Conservation (phyloP, 768 basidiomycete species). For the Ramaria rubella region DNA sequence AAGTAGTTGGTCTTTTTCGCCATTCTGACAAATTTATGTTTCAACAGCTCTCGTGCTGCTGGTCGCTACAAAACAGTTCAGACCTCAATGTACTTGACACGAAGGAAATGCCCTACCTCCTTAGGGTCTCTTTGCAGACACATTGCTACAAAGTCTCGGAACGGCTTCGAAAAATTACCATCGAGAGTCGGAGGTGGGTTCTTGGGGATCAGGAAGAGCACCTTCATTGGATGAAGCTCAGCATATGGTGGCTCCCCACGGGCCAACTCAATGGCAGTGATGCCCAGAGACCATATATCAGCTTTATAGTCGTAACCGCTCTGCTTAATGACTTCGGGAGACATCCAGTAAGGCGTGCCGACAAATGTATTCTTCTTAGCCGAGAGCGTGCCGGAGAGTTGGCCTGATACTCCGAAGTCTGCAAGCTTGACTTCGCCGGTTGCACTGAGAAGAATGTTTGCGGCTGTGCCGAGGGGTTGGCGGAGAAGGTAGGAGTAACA, state of each 20-base stretch:
- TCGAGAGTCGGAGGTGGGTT: slow-evolving; percentile 91
- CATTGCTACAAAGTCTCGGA: slow-evolving; percentile 88
- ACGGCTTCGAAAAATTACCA: slow-evolving; percentile 84
- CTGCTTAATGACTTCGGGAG: slow-evolving; percentile 98
- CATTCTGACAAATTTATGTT: slow-evolving; percentile 92
- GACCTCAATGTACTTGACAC: slow-evolving; percentile 5
- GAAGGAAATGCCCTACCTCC: slow-evolving; percentile 47
- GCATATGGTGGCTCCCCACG: slow-evolving; percentile 98
- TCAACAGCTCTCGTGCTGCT: slow-evolving; percentile 87
- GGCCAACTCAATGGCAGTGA: slow-evolving; percentile 95
- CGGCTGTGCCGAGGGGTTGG: slow-evolving; percentile 44
- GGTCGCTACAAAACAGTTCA: slow-evolving; percentile 58
- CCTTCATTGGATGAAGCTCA: slow-evolving; percentile 99
- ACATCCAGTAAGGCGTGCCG: slow-evolving; percentile 99
- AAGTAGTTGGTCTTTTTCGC: slow-evolving; percentile 93
- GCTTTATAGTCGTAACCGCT: slow-evolving; percentile 99
- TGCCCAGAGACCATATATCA: slow-evolving; percentile 97
- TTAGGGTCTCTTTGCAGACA: slow-evolving; percentile 93
- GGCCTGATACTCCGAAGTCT: slow-evolving; percentile 98
- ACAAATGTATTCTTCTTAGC: slow-evolving; percentile 99
- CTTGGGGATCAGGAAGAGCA: slow-evolving; percentile 96
- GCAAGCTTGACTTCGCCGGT: slow-evolving; percentile 95
- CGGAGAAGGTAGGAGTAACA: background rate
- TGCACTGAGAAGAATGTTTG: slow-evolving; percentile 88
- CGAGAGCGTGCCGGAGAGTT: slow-evolving; percentile 85